Conservation (phyloP, 1,284 basidiomycete species). For the Trichosporon sp. region DNA sequence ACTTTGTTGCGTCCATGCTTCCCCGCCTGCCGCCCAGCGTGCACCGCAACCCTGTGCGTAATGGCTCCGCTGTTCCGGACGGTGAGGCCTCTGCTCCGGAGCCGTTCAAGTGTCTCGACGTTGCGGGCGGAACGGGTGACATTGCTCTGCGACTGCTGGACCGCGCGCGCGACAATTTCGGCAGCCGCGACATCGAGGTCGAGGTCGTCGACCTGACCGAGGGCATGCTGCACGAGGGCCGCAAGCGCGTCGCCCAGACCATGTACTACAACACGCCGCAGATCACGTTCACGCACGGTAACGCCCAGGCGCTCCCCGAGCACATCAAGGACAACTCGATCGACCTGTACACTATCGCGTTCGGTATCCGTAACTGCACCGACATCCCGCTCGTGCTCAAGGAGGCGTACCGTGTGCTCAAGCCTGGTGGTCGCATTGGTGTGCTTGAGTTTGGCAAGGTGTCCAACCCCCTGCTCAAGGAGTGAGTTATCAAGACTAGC, state of each 20-base stretch:
- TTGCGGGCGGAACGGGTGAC: slow-evolving; percentile 97
- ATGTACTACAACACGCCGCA: slow-evolving; percentile 94
- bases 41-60: slow-evolving; percentile 30
- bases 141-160: slow-evolving; percentile 93
- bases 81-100: slow-evolving; percentile 18
- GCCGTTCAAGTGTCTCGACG: slow-evolving; percentile 76
- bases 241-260: slow-evolving; percentile 83
- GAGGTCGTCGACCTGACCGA: slow-evolving; percentile 92
- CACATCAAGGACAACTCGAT: slow-evolving; percentile 69
- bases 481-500: slow-evolving; percentile 57
- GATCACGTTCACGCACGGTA: slow-evolving; percentile 85
- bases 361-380: slow-evolving; percentile 97
- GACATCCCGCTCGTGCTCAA: slow-evolving; percentile 79
- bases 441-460: slow-evolving; percentile 97
- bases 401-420: slow-evolving; percentile 90
- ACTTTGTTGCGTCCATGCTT: slow-evolving; percentile 72
- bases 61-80: slow-evolving; percentile 49
- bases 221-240: slow-evolving; percentile 91
- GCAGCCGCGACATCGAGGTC: slow-evolving; percentile 80
- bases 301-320: slow-evolving; percentile 73
- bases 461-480: slow-evolving; percentile 75
- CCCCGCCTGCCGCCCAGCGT: slow-evolving; percentile 53
- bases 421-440: slow-evolving; percentile 92
- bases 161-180: slow-evolving; percentile 79
- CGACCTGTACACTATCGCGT: slow-evolving; percentile 97